Evolutionary conservation across 257 asterid species (phyloP).

Genomic region (Leptodermis oblonga): DNA sequence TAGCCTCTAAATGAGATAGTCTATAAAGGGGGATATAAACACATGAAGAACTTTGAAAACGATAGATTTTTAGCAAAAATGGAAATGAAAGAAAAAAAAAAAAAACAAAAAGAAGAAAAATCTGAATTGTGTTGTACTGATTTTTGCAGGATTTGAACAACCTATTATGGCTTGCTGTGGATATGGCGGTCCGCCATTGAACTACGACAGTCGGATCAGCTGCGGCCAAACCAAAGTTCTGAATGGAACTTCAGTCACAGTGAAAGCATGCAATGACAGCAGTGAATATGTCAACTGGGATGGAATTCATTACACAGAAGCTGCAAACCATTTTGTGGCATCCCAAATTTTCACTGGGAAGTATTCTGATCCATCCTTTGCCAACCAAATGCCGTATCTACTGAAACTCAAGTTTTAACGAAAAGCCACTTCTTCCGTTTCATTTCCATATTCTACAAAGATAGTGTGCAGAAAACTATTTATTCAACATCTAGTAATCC

Average conservation of each 20-base stretch:
- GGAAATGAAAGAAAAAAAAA: too few species aligned
- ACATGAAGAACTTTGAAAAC: too few species aligned
- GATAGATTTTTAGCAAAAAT: too few species aligned
- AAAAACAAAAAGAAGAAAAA: too few species aligned
- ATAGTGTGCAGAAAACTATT: too few species aligned
- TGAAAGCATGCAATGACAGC: slow-evolving; percentile 66
- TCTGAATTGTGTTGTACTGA: neutral
- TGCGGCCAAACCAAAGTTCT: slow-evolving; percentile 80
- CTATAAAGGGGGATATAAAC: too few species aligned
- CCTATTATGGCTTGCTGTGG: slow-evolving; percentile 90
- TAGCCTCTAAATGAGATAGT: too few species aligned
- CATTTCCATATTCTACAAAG: neutral
- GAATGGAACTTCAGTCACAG: slow-evolving; percentile 68
- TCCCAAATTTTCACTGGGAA: slow-evolving; percentile 76
- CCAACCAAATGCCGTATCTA: slow-evolving; percentile 76
- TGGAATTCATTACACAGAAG: slow-evolving; percentile 89
- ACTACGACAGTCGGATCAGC: slow-evolving; percentile 63
- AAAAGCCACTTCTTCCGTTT: too few species aligned
- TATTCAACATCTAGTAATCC: neutral
- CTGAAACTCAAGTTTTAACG: slow-evolving; percentile 65
- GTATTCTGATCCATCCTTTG: slow-evolving; percentile 76
- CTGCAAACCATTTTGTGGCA: slow-evolving; percentile 71
- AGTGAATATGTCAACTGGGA: slow-evolving; percentile 78
- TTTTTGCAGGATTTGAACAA: slow-evolving; percentile 73
- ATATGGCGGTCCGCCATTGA: slow-evolving; percentile 85